Evolutionary conservation across 1,139 yeast genomes (phyloP), one percentile per base, ranked within the genome.

Genomic region (Blastobotrys indianensis): DNA sequence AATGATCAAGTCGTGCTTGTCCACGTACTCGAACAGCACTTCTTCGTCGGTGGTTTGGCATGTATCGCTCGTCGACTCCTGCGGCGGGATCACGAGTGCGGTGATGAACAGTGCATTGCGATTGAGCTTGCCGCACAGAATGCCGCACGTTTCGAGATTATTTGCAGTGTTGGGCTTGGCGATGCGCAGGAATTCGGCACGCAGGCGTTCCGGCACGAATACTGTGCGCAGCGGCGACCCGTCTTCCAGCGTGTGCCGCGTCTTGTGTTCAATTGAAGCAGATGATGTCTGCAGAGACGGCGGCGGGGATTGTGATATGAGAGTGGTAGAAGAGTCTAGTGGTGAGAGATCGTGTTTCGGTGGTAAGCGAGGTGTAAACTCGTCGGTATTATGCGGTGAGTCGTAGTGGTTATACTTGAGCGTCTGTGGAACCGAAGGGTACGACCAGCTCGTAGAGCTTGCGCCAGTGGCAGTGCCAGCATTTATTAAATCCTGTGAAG

Each of bases 111-210:
- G 78, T 9, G 83, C 82, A 60, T 77, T 77, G 39, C 76, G 65
- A 43, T 69, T 70, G 9, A 79, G 65, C 51, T 68, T 73, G 0
- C 84, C 85, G 58, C 82, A 76, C 25, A 79, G 66, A 32, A 79
- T 76, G 10, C 84, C 85, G 57, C 83, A 79, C 0, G 84, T 79
- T 56, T 79, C 84, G n/a, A 79, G 62, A 39, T 72, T 73, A 12
- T 61, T 59, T 1, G 39, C 16, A 1, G 84, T 79, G 55, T 79
- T 79, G 2, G 62, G 51, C 11, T 59, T 53, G 1, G 83, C 79
- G 10, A 75, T 58, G 17, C 57, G 51, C 8, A 77, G 62, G 52
- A 79, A 79, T 25, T 58, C 51, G 1, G 60, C 47, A 30, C 75
- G 67, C 13, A 79, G 61, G 28, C 63, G 61, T 0, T 61, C 50